Evolutionary conservation across 148 eudicot genomes (phyloP).

Genomic region (Drosera capensis): DNA sequence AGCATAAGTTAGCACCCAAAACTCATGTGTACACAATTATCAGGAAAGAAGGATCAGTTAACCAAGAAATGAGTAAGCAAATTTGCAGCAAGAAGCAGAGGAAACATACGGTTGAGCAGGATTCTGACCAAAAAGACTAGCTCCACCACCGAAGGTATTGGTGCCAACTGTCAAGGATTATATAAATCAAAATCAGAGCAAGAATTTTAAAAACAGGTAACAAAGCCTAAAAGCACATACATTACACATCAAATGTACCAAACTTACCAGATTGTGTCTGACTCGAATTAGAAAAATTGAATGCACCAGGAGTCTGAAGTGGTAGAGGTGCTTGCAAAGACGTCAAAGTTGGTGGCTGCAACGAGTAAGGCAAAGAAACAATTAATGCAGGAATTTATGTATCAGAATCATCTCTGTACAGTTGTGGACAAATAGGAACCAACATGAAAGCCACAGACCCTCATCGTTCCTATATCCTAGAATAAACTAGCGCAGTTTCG

Average conservation of each 20-base stretch:
- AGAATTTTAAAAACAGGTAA: not conserved
- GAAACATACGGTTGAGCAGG: slow-evolving; percentile 63
- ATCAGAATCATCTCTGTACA: too few relatives aligned
- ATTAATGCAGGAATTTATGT: too few relatives aligned
- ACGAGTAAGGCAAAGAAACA: too few relatives aligned
- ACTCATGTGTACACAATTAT: not conserved
- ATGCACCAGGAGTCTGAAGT: slow-evolving; percentile 37
- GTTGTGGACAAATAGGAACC: too few relatives aligned
- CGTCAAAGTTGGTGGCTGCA: slow-evolving; percentile 55
- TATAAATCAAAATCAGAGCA: slow-evolving; percentile 9
- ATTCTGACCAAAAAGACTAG: slow-evolving; percentile 52
- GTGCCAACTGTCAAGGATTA: slow-evolving; percentile 23
- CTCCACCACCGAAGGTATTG: slow-evolving; percentile 40
- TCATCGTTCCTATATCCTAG: too few relatives aligned
- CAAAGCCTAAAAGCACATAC: slow-evolving; percentile 5
- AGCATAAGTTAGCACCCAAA: not conserved
- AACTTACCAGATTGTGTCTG: slow-evolving; percentile 33
- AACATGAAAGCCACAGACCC: too few relatives aligned
- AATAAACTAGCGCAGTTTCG: too few relatives aligned
- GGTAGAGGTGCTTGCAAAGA: slow-evolving; percentile 60
- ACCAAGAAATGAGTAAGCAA: not conserved
- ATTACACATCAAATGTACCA: slow-evolving; percentile 15
- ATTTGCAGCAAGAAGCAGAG: slow-evolving; percentile 2
- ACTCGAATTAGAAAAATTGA: slow-evolving; percentile 47
- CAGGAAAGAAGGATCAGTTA: not conserved